Evolutionary conservation across 2,329 filamentous ascomycete species (phyloP), one percentile per base, ranked within the genome.

Genomic region (Chalaropsis thielavioides): DNA sequence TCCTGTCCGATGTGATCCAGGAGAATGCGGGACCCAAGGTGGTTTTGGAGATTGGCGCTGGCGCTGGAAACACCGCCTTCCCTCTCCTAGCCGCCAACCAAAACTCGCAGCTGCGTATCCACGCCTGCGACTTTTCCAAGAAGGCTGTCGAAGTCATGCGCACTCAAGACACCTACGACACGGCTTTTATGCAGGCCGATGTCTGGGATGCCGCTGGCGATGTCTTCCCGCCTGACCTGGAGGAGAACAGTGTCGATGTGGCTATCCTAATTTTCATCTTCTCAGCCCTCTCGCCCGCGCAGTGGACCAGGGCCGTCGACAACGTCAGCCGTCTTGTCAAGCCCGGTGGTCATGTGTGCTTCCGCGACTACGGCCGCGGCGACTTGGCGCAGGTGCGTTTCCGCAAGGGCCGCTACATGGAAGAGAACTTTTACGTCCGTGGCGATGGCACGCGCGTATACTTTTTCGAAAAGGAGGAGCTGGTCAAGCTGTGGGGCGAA

Each of bases 181-280:
- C 61, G 19, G 80, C 88, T 71, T 76, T 81, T 51, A 90, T 97
- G 74, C 84, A 88, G 71, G 92, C 92, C 22, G 92, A 96, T 74
- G 91, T 97, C 19, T 99, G 95, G 92, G 94, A 99, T 76, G 87
- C 88, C 15, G 84, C 92, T 1, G 81, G 84, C 67, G 80, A 86
- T 54, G 79, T 80, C 51, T 77, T 96, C 6, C 92, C 94, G 5
- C 89, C 90, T 1, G 89, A 85, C 1, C 77, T 99, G 17, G 78
- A 78, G 61, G 86, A 91, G 70, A 85, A 81, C n/a, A 89, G 84
- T 67, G 91, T 96, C 67, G 92, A 99, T 75, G 84, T 97, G 46
- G 90, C 95, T 44, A 80, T 99, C 63, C 85, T 99, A 81, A 90
- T 99, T 67, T 99, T 99, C 77, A 92, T 97, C 72, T 97, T 99